Evolutionary conservation across 192 early-diverging fungal species (phyloP).

Genomic region (Podila clonocystis): DNA sequence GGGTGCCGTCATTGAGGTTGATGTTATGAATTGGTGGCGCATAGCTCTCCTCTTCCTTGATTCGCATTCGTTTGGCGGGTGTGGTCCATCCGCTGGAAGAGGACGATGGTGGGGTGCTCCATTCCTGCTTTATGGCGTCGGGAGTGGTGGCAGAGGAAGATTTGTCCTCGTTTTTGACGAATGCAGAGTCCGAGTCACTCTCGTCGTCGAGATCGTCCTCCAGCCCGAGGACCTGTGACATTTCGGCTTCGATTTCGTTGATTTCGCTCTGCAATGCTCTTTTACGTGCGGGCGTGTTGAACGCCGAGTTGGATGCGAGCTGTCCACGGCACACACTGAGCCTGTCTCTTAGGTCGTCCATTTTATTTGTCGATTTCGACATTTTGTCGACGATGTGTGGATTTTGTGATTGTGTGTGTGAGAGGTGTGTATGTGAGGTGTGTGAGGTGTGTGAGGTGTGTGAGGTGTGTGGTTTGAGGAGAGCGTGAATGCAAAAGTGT

Average conservation of each 20-base stretch:
- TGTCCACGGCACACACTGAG: constrained; percentile 32
- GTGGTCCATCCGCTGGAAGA: not conserved
- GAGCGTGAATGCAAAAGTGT: not conserved
- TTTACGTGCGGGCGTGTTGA: constrained; percentile 39
- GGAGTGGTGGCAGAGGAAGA: not conserved
- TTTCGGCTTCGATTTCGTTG: constrained; percentile 5
- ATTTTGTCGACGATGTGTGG: not conserved
- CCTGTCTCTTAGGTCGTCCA: constrained; percentile 23
- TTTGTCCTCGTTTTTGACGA: not conserved
- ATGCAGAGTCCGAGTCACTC: not conserved
- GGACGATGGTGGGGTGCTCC: not conserved
- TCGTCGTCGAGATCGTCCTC: constrained; percentile 23
- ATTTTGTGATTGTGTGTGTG: not conserved
- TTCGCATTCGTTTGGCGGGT: not conserved
- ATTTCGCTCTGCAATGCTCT: constrained; percentile 22
- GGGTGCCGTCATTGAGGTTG: constrained; percentile 1
- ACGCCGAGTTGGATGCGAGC: constrained; percentile 22
- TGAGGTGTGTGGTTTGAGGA: too few relatives aligned
- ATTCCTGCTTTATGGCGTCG: not conserved
- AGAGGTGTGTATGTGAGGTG: not conserved
- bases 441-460: not conserved
- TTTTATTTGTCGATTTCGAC: not conserved
- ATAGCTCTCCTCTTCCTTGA: not conserved
- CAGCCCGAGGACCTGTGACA: constrained; percentile 25
- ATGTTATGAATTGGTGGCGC: constrained; percentile 1